Evolutionary conservation across 2,329 filamentous ascomycete species (phyloP).

Genomic region (Hortaea sp.): DNA sequence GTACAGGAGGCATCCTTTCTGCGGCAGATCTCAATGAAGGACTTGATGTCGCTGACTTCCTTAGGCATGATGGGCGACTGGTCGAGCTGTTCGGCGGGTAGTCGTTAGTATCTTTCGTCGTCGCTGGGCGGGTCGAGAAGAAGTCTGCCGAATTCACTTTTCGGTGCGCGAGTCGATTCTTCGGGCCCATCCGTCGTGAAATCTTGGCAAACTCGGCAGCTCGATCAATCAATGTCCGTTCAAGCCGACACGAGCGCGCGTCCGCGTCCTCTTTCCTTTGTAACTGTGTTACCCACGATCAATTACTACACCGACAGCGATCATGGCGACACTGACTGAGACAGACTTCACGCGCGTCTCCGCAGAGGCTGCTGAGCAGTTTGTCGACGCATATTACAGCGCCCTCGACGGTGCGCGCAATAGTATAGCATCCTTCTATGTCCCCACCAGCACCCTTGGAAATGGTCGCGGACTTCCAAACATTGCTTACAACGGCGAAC

Average conservation of each 20-base stretch:
- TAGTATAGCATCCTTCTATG: constrained; percentile 60
- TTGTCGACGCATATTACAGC: constrained; percentile 65
- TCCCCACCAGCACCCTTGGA: constrained; percentile 47
- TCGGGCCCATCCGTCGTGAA: not conserved
- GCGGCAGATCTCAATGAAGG: constrained; percentile 99
- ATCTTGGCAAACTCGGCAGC: constrained; percentile 2
- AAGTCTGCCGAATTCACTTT: not conserved
- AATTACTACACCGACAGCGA: not conserved
- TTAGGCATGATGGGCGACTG: constrained; percentile 72
- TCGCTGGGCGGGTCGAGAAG: not conserved
- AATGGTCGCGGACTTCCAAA: constrained; percentile 46
- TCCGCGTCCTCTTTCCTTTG: not conserved
- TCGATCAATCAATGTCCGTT: not conserved
- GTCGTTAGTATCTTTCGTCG: not conserved
- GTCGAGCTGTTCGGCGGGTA: constrained; percentile 7
- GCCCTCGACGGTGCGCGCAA: constrained; percentile 53
- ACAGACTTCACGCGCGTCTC: constrained; percentile 20
- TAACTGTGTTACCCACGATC: not conserved
- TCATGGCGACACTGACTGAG: constrained; percentile 19
- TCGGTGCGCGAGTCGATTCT: not conserved
- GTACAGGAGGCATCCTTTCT: constrained; percentile 98
- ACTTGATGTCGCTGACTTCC: constrained; percentile 96
- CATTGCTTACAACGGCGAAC: constrained; percentile 72
- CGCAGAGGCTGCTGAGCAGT: constrained; percentile 55
- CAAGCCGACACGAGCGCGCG: not conserved